Evolutionary conservation across 768 basidiomycete species (phyloP), one percentile per base, ranked within the genome.

Genomic region (Basidioascus undulatus): DNA sequence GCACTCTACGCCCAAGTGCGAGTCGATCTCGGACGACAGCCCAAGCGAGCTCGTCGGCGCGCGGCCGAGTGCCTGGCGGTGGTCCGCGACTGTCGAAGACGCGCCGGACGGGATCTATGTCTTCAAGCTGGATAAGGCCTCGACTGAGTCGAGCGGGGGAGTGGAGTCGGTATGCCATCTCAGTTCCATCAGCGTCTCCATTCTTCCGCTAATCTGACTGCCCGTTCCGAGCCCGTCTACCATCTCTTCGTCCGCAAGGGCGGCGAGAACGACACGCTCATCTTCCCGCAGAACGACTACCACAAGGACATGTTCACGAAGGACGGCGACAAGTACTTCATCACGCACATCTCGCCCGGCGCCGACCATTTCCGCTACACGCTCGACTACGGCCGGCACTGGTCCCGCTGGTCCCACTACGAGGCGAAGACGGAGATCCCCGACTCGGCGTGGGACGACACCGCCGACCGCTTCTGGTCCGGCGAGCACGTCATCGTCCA

Each of bases 321-420:
- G 39, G 64, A 69, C 10, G 60, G 69, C 44, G 73, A 69, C 41
- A 61, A 73, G 45, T 86, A 76, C 56, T 68, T 65, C 6, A 81
- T 83, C 57, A 70, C 70, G 0, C 86, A 92, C 59, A 68, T 66
- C 34, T 84, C 86, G 5, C 67, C 68, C 41, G 86, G 86, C 35
- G 84, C 86, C n/a, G 84, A 89, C 46, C 70, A 61, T 63, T 74
- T 82, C 62, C 69, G 86, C 34, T 87, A 83, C 57, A 74, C 81
- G 11, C 71, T 72, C 62, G 74, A 87, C 61, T 89, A 76, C 51
- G 83, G 80, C 8, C 65, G 68, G 54, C 77, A 69, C 48, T 89
- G 84, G 83, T 67, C 78, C 5, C 55, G 65, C 16, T 89, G 86
- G 86, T 60, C 60, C 19, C 61, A 62, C 39, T 89, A 77, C 73